Conservation (phyloP, 768 basidiomycete genomes). For the Boletus sp. region DNA sequence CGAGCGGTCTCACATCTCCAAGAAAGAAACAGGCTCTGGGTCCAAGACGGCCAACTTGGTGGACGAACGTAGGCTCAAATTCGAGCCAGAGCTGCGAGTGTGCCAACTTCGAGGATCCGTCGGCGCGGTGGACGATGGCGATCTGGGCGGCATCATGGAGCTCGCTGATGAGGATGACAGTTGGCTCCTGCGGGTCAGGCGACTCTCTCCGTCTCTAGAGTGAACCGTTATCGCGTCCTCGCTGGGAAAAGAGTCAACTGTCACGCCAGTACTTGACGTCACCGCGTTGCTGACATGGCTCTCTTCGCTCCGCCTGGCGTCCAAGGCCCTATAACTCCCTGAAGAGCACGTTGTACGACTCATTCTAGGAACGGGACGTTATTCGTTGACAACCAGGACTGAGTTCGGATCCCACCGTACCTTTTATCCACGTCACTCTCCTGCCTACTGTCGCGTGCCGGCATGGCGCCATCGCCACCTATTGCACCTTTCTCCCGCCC, state of each 20-base stretch:
- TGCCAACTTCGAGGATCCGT: background rate
- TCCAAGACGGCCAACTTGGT: constrained; percentile 5
- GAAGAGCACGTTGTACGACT: constrained; percentile 15
- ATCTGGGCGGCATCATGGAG: background rate
- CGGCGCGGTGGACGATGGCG: background rate
- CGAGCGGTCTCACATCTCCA: constrained; percentile 17
- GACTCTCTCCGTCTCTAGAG: background rate
- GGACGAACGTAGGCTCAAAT: background rate
- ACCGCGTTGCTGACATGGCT: no score
- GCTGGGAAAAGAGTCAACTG: no score
- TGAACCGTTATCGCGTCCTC: background rate
- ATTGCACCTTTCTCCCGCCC: background rate
- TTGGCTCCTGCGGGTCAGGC: constrained; percentile 3
- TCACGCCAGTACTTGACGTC: no score
- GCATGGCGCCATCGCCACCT: background rate
- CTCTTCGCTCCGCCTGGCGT: background rate
- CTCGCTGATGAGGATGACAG: background rate
- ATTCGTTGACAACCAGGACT: background rate
- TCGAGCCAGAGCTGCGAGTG: background rate
- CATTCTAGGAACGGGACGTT: background rate
- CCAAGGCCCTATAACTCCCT: background rate
- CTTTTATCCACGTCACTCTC: background rate
- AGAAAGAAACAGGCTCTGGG: constrained; percentile 25
- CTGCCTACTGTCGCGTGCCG: no score
- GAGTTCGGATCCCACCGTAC: background rate